Conservation (phyloP, 2,329 filamentous ascomycete species). For the Aspergillus pseudoterreus region DNA sequence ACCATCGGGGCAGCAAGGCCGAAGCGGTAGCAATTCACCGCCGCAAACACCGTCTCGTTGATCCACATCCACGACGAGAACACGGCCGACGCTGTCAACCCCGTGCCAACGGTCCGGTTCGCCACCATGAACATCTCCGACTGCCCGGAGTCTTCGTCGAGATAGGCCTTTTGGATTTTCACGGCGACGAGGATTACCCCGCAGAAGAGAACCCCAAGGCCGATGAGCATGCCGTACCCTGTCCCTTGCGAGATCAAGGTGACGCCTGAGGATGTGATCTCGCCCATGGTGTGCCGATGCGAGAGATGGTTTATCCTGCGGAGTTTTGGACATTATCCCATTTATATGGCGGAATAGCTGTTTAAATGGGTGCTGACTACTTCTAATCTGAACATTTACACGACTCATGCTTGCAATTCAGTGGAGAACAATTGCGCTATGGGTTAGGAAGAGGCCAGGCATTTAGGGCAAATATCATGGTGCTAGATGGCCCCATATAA, state of each 20-base stretch:
- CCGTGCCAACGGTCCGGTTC: conserved; percentile 35
- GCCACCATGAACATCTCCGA: conserved; percentile 44
- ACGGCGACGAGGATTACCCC: conserved; percentile 46
- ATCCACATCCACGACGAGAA: conserved; percentile 41
- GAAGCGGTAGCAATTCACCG: conserved; percentile 32
- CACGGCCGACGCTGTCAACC: conserved; percentile 35
- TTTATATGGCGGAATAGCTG: no score
- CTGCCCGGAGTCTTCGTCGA: conserved; percentile 32
- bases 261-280: conserved; percentile 4
- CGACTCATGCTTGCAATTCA: not conserved
- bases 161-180: conserved; percentile 39
- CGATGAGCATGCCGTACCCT: conserved; percentile 48
- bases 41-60: conserved; percentile 34
- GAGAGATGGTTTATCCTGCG: not conserved
- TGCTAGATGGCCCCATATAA: no score
- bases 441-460: not conserved
- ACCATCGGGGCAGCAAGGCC: conserved; percentile 35
- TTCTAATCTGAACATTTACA: not conserved
- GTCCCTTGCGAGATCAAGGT: conserved; percentile 26
- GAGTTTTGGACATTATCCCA: no score
- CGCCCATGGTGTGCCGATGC: not conserved
- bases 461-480: no score
- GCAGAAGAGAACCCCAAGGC: conserved; percentile 47
- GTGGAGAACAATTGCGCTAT: conserved; percentile 1
- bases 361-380: not conserved